phyloP scores from a whole-genome alignment of 2,329 filamentous ascomycete genomes.

The Alternaria sp. region DNA sequence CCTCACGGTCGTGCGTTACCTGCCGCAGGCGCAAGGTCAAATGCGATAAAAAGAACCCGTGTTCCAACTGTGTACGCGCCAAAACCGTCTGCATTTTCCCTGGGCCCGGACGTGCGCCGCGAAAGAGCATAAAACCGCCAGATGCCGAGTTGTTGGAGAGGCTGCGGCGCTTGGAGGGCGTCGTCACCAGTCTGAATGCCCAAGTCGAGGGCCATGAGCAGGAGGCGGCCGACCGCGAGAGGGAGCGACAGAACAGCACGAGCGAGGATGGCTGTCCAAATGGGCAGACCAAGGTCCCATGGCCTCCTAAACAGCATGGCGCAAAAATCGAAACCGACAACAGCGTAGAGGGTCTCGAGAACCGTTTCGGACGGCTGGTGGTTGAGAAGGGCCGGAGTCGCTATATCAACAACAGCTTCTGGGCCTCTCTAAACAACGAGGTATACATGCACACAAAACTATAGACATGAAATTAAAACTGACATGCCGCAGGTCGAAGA shows the following conservation, averaged over 20 bases:
- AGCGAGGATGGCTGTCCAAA: slow-evolving; percentile 20
- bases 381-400: slow-evolving; percentile 74
- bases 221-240: slow-evolving; percentile 42
- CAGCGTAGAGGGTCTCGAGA: slow-evolving; percentile 54
- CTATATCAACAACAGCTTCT: slow-evolving; percentile 80
- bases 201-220: slow-evolving; percentile 51
- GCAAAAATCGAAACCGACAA: slow-evolving; percentile 41
- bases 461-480: background rate
- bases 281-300: background rate
- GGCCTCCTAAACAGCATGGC: background rate
- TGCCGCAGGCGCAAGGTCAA: slow-evolving; percentile 68
- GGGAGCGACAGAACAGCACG: slow-evolving; percentile 24
- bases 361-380: slow-evolving; percentile 72
- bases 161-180: slow-evolving; percentile 75
- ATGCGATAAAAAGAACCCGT: slow-evolving; percentile 80
- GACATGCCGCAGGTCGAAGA: slow-evolving; percentile 62
- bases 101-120: slow-evolving; percentile 74
- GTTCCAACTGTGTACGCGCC: slow-evolving; percentile 76
- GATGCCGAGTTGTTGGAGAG: slow-evolving; percentile 77
- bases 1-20: slow-evolving; percentile 46
- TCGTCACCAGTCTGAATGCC: slow-evolving; percentile 68
- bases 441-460: slow-evolving; percentile 51
- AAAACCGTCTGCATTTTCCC: slow-evolving; percentile 77
- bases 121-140: slow-evolving; percentile 71
- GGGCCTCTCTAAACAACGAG: slow-evolving; percentile 79